Conservation (phyloP, 108 stramenopile genomes). For the Bacterosira constricta region DNA sequence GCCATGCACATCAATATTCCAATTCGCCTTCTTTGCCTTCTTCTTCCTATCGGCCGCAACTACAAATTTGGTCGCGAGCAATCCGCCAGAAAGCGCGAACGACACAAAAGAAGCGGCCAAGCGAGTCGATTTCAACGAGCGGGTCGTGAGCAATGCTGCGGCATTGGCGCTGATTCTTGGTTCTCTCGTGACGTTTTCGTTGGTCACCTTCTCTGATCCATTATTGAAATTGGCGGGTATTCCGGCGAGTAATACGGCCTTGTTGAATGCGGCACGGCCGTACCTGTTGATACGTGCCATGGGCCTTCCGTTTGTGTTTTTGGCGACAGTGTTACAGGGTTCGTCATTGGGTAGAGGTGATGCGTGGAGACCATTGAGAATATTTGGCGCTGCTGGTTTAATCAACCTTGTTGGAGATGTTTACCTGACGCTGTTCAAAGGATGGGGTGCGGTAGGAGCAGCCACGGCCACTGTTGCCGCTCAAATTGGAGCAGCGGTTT, state of each 20-base stretch:
- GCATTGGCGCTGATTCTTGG: conserved; percentile 38
- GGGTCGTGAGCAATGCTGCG: conserved; percentile 29
- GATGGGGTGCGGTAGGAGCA: conserved; percentile 59
- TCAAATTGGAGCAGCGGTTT: conserved; percentile 41
- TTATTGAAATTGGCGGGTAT: conserved; percentile 43
- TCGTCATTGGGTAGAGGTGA: conserved; percentile 46
- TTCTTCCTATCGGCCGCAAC: conserved; percentile 48
- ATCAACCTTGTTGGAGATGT: conserved; percentile 50
- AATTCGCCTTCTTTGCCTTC: conserved; percentile 50
- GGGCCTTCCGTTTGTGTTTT: conserved; percentile 53
- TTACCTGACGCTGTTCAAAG: conserved; percentile 33
- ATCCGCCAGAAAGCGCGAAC: conserved; percentile 25
- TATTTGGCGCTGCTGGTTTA: conserved; percentile 44
- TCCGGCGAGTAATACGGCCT: conserved; percentile 14
- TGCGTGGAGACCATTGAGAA: conserved; percentile 51
- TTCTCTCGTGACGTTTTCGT: neutral
- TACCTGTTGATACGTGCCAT: conserved; percentile 54
- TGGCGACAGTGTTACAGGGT: conserved; percentile 55
- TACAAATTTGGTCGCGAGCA: conserved; percentile 45
- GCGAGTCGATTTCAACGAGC: conserved; percentile 24
- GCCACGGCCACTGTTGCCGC: conserved; percentile 51
- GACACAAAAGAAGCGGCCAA: conserved; percentile 18
- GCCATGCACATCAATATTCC: conserved; percentile 52
- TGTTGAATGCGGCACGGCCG: conserved; percentile 31
- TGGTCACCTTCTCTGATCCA: conserved; percentile 33